Base-by-base conservation (phyloP, 306 rosid species). In the Luffa aegyptiaca region DNA sequence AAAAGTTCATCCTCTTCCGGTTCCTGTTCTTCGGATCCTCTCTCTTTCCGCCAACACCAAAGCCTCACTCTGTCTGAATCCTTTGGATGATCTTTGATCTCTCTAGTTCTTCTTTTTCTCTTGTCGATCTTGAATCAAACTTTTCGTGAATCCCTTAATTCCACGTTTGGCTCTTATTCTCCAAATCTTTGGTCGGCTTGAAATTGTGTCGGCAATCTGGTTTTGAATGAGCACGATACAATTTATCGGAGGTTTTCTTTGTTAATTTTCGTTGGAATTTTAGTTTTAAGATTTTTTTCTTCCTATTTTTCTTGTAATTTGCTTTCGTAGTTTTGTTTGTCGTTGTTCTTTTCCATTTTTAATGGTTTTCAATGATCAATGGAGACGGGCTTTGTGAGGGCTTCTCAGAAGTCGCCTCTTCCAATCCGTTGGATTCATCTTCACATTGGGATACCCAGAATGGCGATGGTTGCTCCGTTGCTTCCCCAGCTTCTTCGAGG, bases 391-490 rank as follows among this genome's bases (percentile, higher is more conserved):
- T 78, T 81, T 46, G 74, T 69, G 59, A 84, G 81, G 72, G 73
- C 73, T 18, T 78, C 14, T 62, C 72, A 26, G 83, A 79, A 69
- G 62, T 55, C 76, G 49, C 89, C 81, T 71, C 85, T 75, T 51
- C 84, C 36, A 91, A 88, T 82, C 88, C 84, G 42, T 81, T 86
- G n/a, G 83, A 72, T 81, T 80, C 92, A 16, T 82, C 85, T 41
- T 61, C 80, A 70, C 65, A 12, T 35, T 80, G 82, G 82, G 86
- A 84, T 36, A 44, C 10, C 81, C 77, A 84, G 76, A 76, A 44
- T 81, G 77, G 89, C 81, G 80, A 82, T 75, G 84, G 84, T 82
- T 75, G 56, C 78, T 82, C 66, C 42, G 83, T 7, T 48, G 78
- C 65, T 26, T 59, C 85, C 18, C 75, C 84, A 2, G 41, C 63